phyloP scores from a whole-genome alignment of 345 rosid species.

The Gossypium bickii region DNA sequence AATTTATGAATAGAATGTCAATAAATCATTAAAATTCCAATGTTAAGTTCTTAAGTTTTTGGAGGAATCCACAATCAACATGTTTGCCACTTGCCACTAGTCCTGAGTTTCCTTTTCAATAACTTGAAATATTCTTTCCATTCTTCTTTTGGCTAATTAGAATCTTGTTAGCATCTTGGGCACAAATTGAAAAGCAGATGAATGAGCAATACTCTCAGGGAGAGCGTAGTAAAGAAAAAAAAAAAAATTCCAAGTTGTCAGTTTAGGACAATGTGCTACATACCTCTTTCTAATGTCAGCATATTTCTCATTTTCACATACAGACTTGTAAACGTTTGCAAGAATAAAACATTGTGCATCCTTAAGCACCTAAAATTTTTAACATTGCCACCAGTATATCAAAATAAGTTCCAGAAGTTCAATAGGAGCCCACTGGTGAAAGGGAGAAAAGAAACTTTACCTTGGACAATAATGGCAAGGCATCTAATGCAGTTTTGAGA shows the following conservation, averaged over 20 bases:
- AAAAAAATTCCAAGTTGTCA: slow-evolving; percentile 7
- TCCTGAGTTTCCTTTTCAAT: background rate
- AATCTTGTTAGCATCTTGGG: slow-evolving; percentile 3
- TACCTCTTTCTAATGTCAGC: slow-evolving; percentile 78
- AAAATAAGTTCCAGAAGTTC: slow-evolving; percentile 8
- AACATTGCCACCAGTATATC: slow-evolving; percentile 8
- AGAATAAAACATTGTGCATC: slow-evolving; percentile 87
- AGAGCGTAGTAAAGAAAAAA: background rate
- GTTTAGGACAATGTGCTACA: background rate
- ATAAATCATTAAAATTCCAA: background rate
- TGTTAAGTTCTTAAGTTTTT: background rate
- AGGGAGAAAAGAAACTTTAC: slow-evolving; percentile 32
- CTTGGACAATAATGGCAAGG: slow-evolving; percentile 81
- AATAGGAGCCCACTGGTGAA: background rate
- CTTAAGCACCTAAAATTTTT: slow-evolving; percentile 62
- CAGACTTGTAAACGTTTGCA: slow-evolving; percentile 61
- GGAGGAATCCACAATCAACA: background rate
- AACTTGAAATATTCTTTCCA: background rate
- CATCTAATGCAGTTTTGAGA: slow-evolving; percentile 93
- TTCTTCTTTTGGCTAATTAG: background rate
- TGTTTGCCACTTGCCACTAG: background rate
- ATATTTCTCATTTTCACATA: slow-evolving; percentile 74
- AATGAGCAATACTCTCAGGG: background rate
- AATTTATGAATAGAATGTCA: background rate
- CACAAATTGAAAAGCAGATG: background rate